Conservation (phyloP, 345 rosid genomes). For the Gossypium sturtianum region DNA sequence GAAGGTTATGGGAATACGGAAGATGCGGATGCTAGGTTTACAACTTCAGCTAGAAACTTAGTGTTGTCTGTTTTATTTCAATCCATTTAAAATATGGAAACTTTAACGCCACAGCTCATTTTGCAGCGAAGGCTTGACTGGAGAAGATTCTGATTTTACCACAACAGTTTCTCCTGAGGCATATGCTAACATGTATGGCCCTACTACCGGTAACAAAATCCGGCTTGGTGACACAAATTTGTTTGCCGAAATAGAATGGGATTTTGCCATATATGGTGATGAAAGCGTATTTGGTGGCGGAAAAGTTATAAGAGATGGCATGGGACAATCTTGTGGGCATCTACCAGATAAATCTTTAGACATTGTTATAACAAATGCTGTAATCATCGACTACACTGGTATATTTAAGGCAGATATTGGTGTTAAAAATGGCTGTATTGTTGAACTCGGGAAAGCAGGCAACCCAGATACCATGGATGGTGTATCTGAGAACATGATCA, state of each 20-base stretch:
- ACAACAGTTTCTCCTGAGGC: slow-evolving; percentile 48
- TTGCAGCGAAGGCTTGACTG: slow-evolving; percentile 67
- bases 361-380: slow-evolving; percentile 77
- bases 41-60: slow-evolving; percentile 22
- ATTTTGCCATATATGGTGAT: slow-evolving; percentile 78
- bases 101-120: slow-evolving; percentile 17
- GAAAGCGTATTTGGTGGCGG: slow-evolving; percentile 99
- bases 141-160: slow-evolving; percentile 53
- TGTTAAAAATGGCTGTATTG: slow-evolving; percentile 57
- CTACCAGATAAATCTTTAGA: slow-evolving; percentile 52
- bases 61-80: slow-evolving; percentile 4
- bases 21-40: slow-evolving; percentile 64
- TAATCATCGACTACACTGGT: slow-evolving; percentile 78
- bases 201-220: slow-evolving; percentile 86
- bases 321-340: slow-evolving; percentile 75
- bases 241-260: slow-evolving; percentile 81
- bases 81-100: not conserved
- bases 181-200: slow-evolving; percentile 91
- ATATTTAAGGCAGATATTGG: slow-evolving; percentile 92
- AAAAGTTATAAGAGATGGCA: slow-evolving; percentile 94
- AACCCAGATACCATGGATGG: slow-evolving; percentile 81
- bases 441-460: slow-evolving; percentile 83
- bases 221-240: slow-evolving; percentile 84
- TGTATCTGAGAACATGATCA: slow-evolving; percentile 47
- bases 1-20: slow-evolving; percentile 46